Evolutionary conservation across 176 grass and related monocot species (phyloP), one percentile per base, ranked within the genome.

Genomic region (Avena insularis): DNA sequence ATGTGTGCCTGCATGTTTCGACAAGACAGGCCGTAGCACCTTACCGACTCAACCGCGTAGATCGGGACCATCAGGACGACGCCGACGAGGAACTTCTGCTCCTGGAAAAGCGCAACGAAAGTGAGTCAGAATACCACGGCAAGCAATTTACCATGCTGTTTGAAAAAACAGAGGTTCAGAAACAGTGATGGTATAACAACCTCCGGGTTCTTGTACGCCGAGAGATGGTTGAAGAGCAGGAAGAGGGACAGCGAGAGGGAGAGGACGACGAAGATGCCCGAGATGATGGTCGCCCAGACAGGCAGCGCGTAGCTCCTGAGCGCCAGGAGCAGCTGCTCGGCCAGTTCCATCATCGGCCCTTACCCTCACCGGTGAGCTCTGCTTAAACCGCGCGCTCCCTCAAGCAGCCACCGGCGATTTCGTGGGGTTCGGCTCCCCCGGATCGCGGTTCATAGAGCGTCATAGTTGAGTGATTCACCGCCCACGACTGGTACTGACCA

Each of bases 181-280:
- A 6, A 40, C 38, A 40, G 38, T 4, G 35, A 1, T 3, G 23
- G 29, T 48, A 4, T 4, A 21, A 49, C 49, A 77, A 98, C 96
- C 93, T 98, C 96, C 12, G 96, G 96, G 84, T 98, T 95, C 43
- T 92, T 93, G 93, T 98, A 98, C 7, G 96, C 88, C 1, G 88
- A 89, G 16, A 98, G 90, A 47, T 98, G 96, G 62, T 87, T 92
- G 35, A 98, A 85, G 10, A 98, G 51, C 69, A 98, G 74, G 87
- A 89, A 95, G 20, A 93, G 12, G 79, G 96, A 98, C 12, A 98
- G 82, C 4, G 83, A 89, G 77, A 98, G 38, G 0, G 91, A 87
- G 19, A 86, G 49, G 27, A 46, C 38, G 3, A 98, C 88, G 12
- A 92, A 90, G 45, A 98, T 20, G 2, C 86, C 90, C 3, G 90